phyloP scores from a whole-genome alignment of 1,284 basidiomycete genomes.

The Ceratobasidium sp. region DNA sequence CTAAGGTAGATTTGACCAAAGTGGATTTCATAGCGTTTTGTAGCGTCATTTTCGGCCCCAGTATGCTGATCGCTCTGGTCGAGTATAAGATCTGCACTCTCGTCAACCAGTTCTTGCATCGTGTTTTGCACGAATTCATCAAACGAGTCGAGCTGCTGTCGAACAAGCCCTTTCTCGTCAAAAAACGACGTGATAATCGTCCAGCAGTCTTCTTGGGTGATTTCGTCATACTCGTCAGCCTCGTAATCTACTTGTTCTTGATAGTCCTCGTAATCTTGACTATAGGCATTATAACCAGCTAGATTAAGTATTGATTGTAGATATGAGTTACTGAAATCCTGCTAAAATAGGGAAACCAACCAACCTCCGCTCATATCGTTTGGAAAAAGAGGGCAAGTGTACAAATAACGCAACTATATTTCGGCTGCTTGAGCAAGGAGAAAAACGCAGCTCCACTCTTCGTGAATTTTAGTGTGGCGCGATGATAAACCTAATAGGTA shows the following conservation, averaged over 20 bases:
- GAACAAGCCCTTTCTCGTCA: conserved; percentile 95
- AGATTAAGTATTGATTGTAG: neutral
- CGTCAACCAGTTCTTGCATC: conserved; percentile 99
- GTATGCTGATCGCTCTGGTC: conserved; percentile 98
- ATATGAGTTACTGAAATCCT: neutral
- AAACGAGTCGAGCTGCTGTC: conserved; percentile 98
- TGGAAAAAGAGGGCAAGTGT: neutral
- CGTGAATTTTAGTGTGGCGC: too few relatives aligned
- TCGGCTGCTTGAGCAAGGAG: neutral
- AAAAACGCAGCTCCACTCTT: neutral
- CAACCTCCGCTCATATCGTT: conserved; percentile 37
- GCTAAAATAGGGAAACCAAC: neutral
- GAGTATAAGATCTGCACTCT: conserved; percentile 92
- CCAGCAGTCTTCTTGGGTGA: conserved; percentile 96
- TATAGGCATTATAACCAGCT: conserved; percentile 43
- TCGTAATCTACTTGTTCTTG: conserved; percentile 62
- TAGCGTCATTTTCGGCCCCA: conserved; percentile 80
- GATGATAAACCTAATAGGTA: too few relatives aligned
- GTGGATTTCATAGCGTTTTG: conserved; percentile 91
- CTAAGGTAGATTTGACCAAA: conserved; percentile 99
- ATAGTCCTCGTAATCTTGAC: conserved; percentile 47
- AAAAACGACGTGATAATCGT: conserved; percentile 97
- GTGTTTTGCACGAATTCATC: conserved; percentile 99
- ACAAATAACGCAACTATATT: neutral
- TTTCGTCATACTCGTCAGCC: conserved; percentile 77